Evolutionary conservation across 306 rosid genomes (phyloP).

Genomic region (Casuarina glauca): DNA sequence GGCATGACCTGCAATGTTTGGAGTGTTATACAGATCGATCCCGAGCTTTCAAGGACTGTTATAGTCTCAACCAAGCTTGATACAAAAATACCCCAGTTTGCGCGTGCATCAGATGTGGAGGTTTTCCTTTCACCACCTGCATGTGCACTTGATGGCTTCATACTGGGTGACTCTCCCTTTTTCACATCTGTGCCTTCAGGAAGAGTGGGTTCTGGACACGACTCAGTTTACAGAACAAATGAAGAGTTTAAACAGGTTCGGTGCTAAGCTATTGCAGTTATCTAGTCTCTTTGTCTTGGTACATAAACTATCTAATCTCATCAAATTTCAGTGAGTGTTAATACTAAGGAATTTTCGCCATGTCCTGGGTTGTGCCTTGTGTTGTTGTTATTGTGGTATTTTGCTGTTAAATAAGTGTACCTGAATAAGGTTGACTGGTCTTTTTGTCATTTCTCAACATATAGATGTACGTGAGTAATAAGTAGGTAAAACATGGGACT

Average conservation of each 20-base stretch:
- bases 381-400: neutral
- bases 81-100: conserved; percentile 96
- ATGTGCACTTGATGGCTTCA: conserved; percentile 77
- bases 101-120: conserved; percentile 88
- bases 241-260: conserved; percentile 92
- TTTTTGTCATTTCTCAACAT: too few species aligned
- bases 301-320: neutral
- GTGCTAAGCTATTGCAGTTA: neutral
- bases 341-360: neutral
- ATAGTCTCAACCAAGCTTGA: conserved; percentile 94
- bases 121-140: conserved; percentile 93
- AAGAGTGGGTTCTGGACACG: conserved; percentile 84
- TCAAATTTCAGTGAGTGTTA: neutral
- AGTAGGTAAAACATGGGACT: too few species aligned
- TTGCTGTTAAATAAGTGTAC: neutral
- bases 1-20: neutral
- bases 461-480: too few species aligned
- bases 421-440: too few species aligned
- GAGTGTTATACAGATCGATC: conserved; percentile 62
- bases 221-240: conserved; percentile 65
- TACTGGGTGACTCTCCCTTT: conserved; percentile 91
- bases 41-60: conserved; percentile 87
- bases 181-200: conserved; percentile 97
- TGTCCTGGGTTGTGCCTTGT: neutral
- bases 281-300: neutral